phyloP scores from a whole-genome alignment of 805 yeast genomes.

The Sugiyamaella marilandica region DNA sequence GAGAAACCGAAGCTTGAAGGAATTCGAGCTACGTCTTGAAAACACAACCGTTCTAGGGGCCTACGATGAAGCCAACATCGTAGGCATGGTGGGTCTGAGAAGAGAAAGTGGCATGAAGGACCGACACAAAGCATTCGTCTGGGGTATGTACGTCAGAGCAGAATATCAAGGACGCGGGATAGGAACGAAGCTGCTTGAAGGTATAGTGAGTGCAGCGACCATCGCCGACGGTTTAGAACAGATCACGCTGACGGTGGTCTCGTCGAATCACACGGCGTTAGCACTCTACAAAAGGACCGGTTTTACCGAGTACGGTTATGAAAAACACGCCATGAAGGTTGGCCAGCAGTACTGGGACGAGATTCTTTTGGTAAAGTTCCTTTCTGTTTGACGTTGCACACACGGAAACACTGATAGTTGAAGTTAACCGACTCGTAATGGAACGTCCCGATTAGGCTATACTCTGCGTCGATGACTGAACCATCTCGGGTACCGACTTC shows the following conservation, averaged over 20 bases:
- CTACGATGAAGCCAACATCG: neutral
- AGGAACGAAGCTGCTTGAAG: neutral
- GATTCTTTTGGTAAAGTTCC: neutral
- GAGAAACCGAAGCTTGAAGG: neutral
- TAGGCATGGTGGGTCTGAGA: slow-evolving; percentile 1
- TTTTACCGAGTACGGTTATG: neutral
- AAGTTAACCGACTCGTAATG: too few relatives aligned
- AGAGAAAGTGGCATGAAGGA: neutral
- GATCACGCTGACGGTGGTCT: neutral
- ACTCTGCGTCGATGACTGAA: too few relatives aligned
- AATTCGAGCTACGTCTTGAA: neutral
- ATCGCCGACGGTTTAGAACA: neutral
- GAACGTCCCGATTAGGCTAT: too few relatives aligned
- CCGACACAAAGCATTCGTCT: neutral
- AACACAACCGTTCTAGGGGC: neutral
- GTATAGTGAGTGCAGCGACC: neutral
- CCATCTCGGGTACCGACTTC: too few relatives aligned
- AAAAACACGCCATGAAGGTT: neutral
- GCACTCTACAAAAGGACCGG: neutral
- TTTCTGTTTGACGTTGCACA: neutral
- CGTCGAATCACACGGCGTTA: neutral
- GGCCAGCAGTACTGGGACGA: neutral
- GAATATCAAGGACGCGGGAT: neutral
- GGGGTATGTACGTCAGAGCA: neutral
- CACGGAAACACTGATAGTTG: too few relatives aligned